Evolutionary conservation across 345 rosid genomes (phyloP).

Genomic region (Populus euphratica): DNA sequence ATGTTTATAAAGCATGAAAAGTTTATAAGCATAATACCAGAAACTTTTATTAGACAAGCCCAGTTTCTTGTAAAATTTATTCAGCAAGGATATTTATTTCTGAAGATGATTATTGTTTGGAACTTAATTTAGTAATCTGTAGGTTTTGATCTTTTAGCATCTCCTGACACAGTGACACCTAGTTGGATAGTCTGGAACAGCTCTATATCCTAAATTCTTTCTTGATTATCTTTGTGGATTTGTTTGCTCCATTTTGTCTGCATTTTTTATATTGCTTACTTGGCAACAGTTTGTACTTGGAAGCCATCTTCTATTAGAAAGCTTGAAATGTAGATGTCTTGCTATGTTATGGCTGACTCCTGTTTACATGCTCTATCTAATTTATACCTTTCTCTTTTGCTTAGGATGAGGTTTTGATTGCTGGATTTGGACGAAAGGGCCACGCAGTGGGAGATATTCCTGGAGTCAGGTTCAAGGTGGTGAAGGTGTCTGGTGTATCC

Average conservation of each 20-base stretch:
- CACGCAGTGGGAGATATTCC: slow-evolving; percentile 91
- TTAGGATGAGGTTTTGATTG: slow-evolving; percentile 75
- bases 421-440: slow-evolving; percentile 80
- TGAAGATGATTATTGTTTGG: neutral
- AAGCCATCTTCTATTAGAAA: neutral
- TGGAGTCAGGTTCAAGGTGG: slow-evolving; percentile 84
- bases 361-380: neutral
- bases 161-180: neutral
- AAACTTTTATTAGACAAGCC: neutral
- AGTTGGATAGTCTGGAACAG: neutral
- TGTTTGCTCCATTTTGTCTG: neutral
- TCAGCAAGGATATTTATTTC: neutral
- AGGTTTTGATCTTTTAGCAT: neutral
- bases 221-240: neutral
- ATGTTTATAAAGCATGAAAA: neutral
- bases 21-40: neutral
- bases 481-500: slow-evolving; percentile 80
- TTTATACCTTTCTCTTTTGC: neutral
- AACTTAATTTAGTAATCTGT: neutral
- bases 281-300: neutral
- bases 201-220: neutral
- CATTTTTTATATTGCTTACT: neutral
- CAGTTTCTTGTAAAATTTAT: too few species aligned
- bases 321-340: neutral
- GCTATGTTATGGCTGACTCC: neutral